Base-by-base conservation (phyloP, 2,329 filamentous ascomycete species). In the Trichoderma sp. region DNA sequence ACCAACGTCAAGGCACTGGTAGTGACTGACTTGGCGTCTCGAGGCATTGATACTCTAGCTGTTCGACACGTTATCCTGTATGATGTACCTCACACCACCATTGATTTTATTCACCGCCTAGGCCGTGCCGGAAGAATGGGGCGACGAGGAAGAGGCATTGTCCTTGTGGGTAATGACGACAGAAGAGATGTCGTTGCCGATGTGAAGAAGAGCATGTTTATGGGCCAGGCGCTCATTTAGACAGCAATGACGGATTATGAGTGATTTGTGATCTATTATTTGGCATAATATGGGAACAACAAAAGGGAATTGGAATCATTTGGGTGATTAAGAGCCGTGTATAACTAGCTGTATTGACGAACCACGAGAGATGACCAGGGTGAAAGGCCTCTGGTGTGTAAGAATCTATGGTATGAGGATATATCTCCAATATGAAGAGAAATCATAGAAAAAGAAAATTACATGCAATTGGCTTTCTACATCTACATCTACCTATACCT, bases 101-200 rank as follows among this genome's bases (percentile, higher is more conserved):
- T 99, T 73, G 97, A 99, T 81, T 99, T 99, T 78, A 98, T 99
- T 78, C 97, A 99, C 82, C 92, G 97, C 18, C 89, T 98, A 5
- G 96, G 96, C 18, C 89, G 96, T 71, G 94, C 96, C 1, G 96
- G 96, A 0, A 89, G 96, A 39, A 98, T 98, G 94, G 94, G 94
- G 3, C 89, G 94, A 73, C 88, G 96, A 80, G 96, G 96, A 18
- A 88, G 95, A 71, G 96, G 94, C 24, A 91, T 98, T 74, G 95
- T 98, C 32, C 84, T 99, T 43, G 93, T 98, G 2, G 95, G 95
- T 73, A 95, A 93, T 80, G 89, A 94, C 74, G 96, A 98, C 80
- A 86, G 96, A 68, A 93, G 92, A 79, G 95, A 98, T 81, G 89
- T 98, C 34, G 94, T 98, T 39, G 90, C 91, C 39, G 96, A 98